These are phyloP conservation scores for Rhododendron williamsianum DNA, from an alignment of 148 eudicot species.

Conservation along the genomic window DNA sequence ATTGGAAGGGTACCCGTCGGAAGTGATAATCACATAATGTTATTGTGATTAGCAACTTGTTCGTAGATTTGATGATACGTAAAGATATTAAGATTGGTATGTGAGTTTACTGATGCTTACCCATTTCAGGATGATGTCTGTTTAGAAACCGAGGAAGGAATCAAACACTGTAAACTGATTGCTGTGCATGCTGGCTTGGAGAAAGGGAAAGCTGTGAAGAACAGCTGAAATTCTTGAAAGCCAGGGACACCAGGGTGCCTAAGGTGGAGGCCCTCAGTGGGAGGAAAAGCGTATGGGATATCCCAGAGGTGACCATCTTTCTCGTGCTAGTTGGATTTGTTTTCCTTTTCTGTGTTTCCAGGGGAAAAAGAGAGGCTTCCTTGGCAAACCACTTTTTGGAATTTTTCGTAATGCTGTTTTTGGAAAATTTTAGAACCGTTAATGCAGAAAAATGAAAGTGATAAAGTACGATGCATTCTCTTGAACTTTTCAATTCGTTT, in stretches of 20 bases:
- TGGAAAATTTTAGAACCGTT: neutral
- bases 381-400: neutral
- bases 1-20: neutral
- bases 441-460: neutral
- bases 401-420: neutral
- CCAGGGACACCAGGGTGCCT: conserved; percentile 64
- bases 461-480: neutral
- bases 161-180: conserved; percentile 56
- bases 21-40: neutral
- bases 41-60: neutral
- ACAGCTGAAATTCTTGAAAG: conserved; percentile 60
- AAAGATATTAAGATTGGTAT: neutral
- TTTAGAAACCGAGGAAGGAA: conserved; percentile 59
- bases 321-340: neutral
- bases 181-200: conserved; percentile 88
- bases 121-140: conserved; percentile 55
- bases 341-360: neutral
- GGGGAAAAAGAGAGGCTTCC: neutral
- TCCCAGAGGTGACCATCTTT: conserved; percentile 54
- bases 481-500: neutral
- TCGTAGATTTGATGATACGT: neutral
- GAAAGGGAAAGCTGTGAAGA: conserved; percentile 49
- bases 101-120: neutral
- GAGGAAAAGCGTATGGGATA: conserved; percentile 74
- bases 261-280: conserved; percentile 79